These are phyloP conservation scores for Phaeosphaeria sp. DNA, from an alignment of 2,329 filamentous ascomycete species.

Conservation along the genomic window DNA sequence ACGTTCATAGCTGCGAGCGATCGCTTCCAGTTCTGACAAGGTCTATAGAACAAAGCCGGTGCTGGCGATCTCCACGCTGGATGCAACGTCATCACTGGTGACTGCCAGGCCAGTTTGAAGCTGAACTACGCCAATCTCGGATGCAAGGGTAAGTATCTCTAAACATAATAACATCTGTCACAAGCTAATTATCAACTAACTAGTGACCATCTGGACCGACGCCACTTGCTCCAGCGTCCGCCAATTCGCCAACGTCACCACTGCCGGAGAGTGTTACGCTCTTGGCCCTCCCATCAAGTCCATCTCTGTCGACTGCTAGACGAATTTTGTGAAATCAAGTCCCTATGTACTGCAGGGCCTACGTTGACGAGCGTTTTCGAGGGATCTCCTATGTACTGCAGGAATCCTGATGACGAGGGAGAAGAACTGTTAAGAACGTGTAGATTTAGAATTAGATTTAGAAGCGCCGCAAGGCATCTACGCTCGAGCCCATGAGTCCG, in stretches of 20 bases:
- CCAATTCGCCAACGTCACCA: conserved; percentile 12
- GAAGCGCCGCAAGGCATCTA: conserved; percentile 5
- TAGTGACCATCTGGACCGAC: conserved; percentile 16
- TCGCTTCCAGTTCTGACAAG: neutral
- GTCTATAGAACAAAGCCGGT: conserved; percentile 15
- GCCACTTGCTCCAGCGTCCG: conserved; percentile 3
- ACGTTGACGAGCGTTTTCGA: neutral
- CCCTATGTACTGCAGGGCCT: neutral
- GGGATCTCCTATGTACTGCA: neutral
- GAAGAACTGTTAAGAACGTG: neutral
- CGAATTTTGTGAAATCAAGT: neutral
- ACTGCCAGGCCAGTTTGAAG: conserved; percentile 12
- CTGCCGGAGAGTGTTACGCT: conserved; percentile 5
- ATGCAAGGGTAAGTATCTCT: conserved; percentile 13
- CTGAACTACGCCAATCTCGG: conserved; percentile 19
- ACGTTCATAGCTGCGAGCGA: neutral
- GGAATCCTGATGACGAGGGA: neutral
- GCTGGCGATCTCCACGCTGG: conserved; percentile 16
- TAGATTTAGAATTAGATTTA: neutral
- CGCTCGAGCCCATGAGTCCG: neutral
- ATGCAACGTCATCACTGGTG: conserved; percentile 17
- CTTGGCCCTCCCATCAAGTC: conserved; percentile 13
- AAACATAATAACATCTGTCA: neutral
- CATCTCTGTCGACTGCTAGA: conserved; percentile 17
- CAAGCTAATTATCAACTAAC: neutral